Evolutionary conservation across 139 green algal species (phyloP).

Genomic region (Chlamydomonas sp.): DNA sequence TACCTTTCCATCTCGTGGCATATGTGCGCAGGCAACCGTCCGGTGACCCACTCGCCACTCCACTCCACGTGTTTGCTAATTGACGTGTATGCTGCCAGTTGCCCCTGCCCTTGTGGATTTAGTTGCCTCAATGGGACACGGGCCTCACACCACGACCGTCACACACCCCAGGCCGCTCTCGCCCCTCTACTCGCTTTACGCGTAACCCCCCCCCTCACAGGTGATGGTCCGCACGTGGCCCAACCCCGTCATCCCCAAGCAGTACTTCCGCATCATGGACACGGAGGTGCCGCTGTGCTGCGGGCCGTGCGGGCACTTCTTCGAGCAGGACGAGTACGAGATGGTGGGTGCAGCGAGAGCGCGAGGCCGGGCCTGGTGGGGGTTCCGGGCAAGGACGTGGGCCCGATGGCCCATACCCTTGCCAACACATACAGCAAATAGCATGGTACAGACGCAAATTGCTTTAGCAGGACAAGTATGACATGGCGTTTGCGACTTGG

Average conservation of each 20-base stretch:
- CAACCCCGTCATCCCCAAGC: slow-evolving; percentile 50
- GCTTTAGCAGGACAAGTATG: slow-evolving; percentile 12
- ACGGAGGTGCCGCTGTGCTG: slow-evolving; percentile 68
- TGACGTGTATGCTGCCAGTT: neutral
- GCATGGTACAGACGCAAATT: neutral
- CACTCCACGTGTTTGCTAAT: neutral
- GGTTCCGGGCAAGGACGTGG: neutral
- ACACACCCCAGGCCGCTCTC: no score
- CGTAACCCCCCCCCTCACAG: slow-evolving; percentile 7
- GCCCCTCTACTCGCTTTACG: neutral
- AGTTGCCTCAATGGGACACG: no score
- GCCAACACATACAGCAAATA: neutral
- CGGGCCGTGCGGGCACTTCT: slow-evolving; percentile 80
- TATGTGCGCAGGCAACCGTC: no score
- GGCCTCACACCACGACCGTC: no score
- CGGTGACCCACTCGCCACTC: no score
- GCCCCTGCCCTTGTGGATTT: neutral
- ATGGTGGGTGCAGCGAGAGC: slow-evolving; percentile 54
- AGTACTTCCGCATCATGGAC: slow-evolving; percentile 85
- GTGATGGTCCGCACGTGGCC: slow-evolving; percentile 72
- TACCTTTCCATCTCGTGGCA: no score
- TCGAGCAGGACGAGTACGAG: slow-evolving; percentile 84
- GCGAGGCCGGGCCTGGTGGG: neutral
- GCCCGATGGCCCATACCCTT: neutral
- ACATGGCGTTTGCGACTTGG: neutral